Percentiles rank a stretch among this genome's conserved stretches.
phyloP scores from a whole-genome alignment of 1,284 basidiomycete species.

The Hortiboletus rubellus region DNA sequence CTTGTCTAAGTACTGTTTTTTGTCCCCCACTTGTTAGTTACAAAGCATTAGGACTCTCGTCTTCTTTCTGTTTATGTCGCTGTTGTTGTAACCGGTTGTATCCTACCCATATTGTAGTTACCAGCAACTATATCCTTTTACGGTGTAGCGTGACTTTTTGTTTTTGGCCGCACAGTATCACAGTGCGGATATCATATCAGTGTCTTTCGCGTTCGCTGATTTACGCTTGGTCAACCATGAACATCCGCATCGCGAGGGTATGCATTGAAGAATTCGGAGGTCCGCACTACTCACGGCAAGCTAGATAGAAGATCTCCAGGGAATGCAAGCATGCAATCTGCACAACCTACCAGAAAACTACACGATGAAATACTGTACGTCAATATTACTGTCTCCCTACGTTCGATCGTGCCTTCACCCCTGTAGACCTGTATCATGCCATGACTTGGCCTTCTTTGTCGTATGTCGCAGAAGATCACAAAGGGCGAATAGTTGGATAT shows the following conservation, averaged over 20 bases:
- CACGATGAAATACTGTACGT: constrained; percentile 86
- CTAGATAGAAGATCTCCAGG: constrained; percentile 65
- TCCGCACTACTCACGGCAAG: constrained; percentile 20
- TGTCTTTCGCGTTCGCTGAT: not conserved
- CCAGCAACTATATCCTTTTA: constrained; percentile 14
- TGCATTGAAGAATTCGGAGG: constrained; percentile 17
- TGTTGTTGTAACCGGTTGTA: constrained; percentile 33
- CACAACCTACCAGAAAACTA: constrained; percentile 95
- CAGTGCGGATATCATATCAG: not conserved
- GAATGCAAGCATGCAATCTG: constrained; percentile 92
- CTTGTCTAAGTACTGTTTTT: constrained; percentile 7
- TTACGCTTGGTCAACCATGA: constrained; percentile 41
- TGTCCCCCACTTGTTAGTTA: constrained; percentile 1
- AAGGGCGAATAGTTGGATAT: constrained; percentile 94
- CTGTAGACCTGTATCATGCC: constrained; percentile 88
- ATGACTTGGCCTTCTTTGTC: constrained; percentile 97
- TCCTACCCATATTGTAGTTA: constrained; percentile 20
- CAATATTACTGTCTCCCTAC: not conserved
- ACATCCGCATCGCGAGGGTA: constrained; percentile 59
- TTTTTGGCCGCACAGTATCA: not conserved
- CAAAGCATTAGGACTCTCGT: constrained; percentile 15
- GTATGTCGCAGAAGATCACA: constrained; percentile 93
- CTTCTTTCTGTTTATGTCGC: constrained; percentile 16
- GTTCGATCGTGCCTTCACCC: constrained; percentile 21
- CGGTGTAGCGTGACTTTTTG: not conserved